Evolutionary conservation across 2,329 filamentous ascomycete genomes (phyloP).

Genomic region (Blastomyces silverae): DNA sequence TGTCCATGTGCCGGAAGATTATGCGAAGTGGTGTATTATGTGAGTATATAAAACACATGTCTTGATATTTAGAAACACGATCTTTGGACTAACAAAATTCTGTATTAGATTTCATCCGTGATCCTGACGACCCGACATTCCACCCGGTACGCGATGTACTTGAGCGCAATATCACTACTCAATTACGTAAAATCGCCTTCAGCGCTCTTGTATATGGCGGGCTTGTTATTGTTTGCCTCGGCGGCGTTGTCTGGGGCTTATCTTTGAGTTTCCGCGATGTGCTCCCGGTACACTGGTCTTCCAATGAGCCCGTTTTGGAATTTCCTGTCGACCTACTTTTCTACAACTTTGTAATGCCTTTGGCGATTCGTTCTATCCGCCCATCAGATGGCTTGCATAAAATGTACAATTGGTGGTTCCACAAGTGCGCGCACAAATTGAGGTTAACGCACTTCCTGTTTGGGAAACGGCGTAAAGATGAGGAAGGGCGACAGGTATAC

Average conservation of each 20-base stretch:
- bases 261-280: slow-evolving; percentile 60
- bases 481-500: slow-evolving; percentile 64
- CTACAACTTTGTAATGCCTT: slow-evolving; percentile 92
- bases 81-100: slow-evolving; percentile 14
- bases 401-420: slow-evolving; percentile 97
- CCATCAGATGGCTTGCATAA: slow-evolving; percentile 75
- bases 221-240: slow-evolving; percentile 84
- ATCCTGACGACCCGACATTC: slow-evolving; percentile 96
- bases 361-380: slow-evolving; percentile 75
- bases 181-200: slow-evolving; percentile 92
- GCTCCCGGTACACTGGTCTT: slow-evolving; percentile 87
- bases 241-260: slow-evolving; percentile 92
- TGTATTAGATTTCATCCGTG: slow-evolving; percentile 77
- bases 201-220: slow-evolving; percentile 93
- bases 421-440: slow-evolving; percentile 69
- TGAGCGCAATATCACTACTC: slow-evolving; percentile 83
- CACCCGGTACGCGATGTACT: slow-evolving; percentile 95
- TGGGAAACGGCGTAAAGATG: slow-evolving; percentile 69
- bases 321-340: slow-evolving; percentile 92
- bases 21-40: slow-evolving; percentile 90
- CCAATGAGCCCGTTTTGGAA: slow-evolving; percentile 83
- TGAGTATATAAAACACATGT: slow-evolving; percentile 45
- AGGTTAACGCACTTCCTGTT: slow-evolving; percentile 91
- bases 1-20: slow-evolving; percentile 98
- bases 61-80: neutral